Percentiles rank a stretch among this genome's conserved stretches.
Conservation (phyloP, 768 basidiomycete genomes). For the Peribolospora baueri region DNA sequence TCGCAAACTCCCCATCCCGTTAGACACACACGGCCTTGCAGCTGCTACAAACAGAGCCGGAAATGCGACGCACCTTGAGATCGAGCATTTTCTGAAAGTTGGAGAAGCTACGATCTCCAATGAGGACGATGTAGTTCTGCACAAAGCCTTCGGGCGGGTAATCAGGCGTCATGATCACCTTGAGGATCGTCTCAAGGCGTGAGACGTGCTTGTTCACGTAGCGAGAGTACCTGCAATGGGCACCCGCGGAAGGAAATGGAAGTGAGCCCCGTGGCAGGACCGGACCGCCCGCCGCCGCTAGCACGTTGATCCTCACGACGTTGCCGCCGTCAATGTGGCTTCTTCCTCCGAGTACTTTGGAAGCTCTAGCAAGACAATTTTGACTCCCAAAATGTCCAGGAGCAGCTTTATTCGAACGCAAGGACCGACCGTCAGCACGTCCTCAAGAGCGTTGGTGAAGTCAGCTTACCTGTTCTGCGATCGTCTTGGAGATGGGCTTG, state of each 20-base stretch:
- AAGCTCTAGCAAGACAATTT: slow-evolving; percentile 54
- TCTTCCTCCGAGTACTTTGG: slow-evolving; percentile 23
- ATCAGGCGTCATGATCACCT: slow-evolving; percentile 88
- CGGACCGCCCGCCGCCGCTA: not conserved
- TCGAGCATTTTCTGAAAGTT: slow-evolving; percentile 82
- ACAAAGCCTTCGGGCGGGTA: slow-evolving; percentile 87
- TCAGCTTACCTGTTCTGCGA: slow-evolving; percentile 62
- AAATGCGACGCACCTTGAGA: slow-evolving; percentile 9
- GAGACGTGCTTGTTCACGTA: slow-evolving; percentile 57
- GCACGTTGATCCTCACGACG: slow-evolving; percentile 6
- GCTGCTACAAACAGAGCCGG: not conserved
- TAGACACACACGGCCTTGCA: not conserved
- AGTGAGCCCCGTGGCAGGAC: slow-evolving; percentile 14
- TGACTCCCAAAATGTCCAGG: slow-evolving; percentile 71
- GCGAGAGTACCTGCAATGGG: slow-evolving; percentile 41
- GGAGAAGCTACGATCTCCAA: slow-evolving; percentile 79
- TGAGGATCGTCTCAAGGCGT: slow-evolving; percentile 69
- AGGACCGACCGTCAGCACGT: not conserved
- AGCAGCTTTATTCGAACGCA: slow-evolving; percentile 33
- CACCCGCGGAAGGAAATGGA: slow-evolving; percentile 5
- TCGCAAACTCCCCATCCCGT: not conserved
- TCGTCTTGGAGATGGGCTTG: slow-evolving; percentile 69
- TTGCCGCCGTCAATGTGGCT: slow-evolving; percentile 1
- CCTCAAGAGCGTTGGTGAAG: not conserved
- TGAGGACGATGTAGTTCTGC: slow-evolving; percentile 76